Percentiles rank a stretch among this genome's conserved stretches.
Conservation (phyloP, 441 rosid genomes). For the Daphne laureola region DNA sequence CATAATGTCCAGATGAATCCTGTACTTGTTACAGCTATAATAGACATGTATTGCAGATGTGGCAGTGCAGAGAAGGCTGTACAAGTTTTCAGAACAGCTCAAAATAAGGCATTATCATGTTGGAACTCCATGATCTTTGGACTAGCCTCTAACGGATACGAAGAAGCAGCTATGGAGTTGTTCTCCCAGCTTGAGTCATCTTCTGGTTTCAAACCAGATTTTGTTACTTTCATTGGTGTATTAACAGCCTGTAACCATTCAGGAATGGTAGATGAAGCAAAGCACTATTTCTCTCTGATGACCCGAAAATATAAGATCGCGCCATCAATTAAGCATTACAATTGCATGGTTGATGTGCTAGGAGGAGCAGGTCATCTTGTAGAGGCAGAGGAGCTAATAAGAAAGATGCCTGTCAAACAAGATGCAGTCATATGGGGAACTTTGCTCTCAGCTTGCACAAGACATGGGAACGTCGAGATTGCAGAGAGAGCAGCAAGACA, state of each 20-base stretch:
- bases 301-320: slow-evolving; percentile 31
- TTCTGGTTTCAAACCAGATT: slow-evolving; percentile 37
- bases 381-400: slow-evolving; percentile 45
- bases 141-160: slow-evolving; percentile 42
- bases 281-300: slow-evolving; percentile 34
- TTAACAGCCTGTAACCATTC: slow-evolving; percentile 50
- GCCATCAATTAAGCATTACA: slow-evolving; percentile 63
- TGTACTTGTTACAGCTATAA: slow-evolving; percentile 55
- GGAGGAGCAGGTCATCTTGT: slow-evolving; percentile 43
- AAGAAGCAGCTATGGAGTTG: slow-evolving; percentile 35
- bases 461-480: slow-evolving; percentile 33
- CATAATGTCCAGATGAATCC: slow-evolving; percentile 40
- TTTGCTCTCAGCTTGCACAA: slow-evolving; percentile 44
- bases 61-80: slow-evolving; percentile 47
- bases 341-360: slow-evolving; percentile 43
- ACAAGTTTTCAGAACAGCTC: slow-evolving; percentile 30
- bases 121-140: slow-evolving; percentile 68
- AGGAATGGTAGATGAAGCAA: slow-evolving; percentile 33
- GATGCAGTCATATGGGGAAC: slow-evolving; percentile 49
- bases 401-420: slow-evolving; percentile 29
- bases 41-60: slow-evolving; percentile 74
- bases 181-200: slow-evolving; percentile 46
- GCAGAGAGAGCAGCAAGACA: slow-evolving; percentile 38
- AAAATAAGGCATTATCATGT: slow-evolving; percentile 45
- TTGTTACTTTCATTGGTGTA: slow-evolving; percentile 43